phyloP scores from a whole-genome alignment of 164 flowering plant species.

The Tinospora cordifolia region DNA sequence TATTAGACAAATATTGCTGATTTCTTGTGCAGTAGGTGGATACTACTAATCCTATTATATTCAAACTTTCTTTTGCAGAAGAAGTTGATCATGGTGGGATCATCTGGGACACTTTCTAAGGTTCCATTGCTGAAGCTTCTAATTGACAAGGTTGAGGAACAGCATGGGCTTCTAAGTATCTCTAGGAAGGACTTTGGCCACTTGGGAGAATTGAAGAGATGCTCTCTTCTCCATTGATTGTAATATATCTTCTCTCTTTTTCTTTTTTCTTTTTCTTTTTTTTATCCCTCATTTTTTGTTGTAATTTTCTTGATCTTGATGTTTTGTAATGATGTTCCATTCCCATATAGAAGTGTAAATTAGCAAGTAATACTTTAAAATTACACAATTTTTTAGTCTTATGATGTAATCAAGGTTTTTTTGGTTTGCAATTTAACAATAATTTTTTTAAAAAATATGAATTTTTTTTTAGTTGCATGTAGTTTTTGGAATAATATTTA shows the following conservation, averaged over 20 bases:
- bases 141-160: conserved; percentile 75
- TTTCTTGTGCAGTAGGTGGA: no score
- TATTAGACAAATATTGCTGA: no score
- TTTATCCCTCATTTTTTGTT: no score
- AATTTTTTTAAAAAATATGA: no score
- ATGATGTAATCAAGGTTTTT: no score
- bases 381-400: no score
- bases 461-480: no score
- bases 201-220: conserved; percentile 38
- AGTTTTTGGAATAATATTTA: no score
- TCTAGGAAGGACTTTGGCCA: conserved; percentile 41
- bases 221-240: conserved; percentile 35
- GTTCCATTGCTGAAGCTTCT: conserved; percentile 87
- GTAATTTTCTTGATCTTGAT: neutral
- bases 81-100: conserved; percentile 95
- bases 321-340: conserved; percentile 7
- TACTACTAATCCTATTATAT: no score
- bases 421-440: no score
- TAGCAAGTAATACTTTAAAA: neutral
- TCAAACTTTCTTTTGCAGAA: conserved; percentile 41
- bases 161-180: conserved; percentile 46
- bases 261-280: neutral
- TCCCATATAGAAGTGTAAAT: conserved; percentile 7
- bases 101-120: conserved; percentile 67
- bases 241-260: conserved; percentile 1